phyloP scores from a whole-genome alignment of 306 rosid species.

The Cotoneaster glaucophyllus region DNA sequence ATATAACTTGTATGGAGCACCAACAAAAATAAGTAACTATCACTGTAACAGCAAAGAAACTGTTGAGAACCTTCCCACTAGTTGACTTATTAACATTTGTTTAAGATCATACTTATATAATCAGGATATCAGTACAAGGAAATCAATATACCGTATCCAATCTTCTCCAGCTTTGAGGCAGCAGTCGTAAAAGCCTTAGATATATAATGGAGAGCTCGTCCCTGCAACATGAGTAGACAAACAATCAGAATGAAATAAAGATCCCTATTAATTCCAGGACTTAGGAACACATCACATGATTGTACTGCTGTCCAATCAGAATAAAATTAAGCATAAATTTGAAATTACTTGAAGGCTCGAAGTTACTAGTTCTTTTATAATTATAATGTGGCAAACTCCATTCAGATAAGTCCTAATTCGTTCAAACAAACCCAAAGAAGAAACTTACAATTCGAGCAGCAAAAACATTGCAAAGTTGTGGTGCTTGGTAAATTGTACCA shows the following conservation, averaged over 20 bases:
- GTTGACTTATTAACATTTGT: background rate
- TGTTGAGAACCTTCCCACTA: background rate
- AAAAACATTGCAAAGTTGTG: conserved; percentile 83
- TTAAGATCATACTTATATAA: background rate
- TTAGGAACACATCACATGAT: background rate
- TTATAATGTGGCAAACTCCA: background rate
- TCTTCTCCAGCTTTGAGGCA: conserved; percentile 91
- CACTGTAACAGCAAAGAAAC: background rate
- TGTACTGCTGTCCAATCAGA: background rate
- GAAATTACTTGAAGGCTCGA: background rate
- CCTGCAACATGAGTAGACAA: conserved; percentile 40
- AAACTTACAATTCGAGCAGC: conserved; percentile 74
- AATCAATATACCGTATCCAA: conserved; percentile 53
- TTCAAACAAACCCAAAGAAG: background rate
- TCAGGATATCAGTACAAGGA: background rate
- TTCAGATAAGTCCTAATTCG: background rate
- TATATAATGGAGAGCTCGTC: conserved; percentile 72
- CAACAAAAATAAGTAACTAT: background rate
- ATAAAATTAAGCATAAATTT: background rate
- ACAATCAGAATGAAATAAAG: conserved; percentile 23
- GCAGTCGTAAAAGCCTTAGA: conserved; percentile 85
- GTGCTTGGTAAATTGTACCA: conserved; percentile 92
- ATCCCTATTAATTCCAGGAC: background rate
- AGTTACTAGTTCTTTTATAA: background rate
- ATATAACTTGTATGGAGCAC: background rate